Percentiles rank a stretch among this genome's conserved stretches.
These are phyloP conservation scores for Mucor saturninus DNA, from an alignment of 371 early-diverging fungal genomes.

Conservation along the genomic window DNA sequence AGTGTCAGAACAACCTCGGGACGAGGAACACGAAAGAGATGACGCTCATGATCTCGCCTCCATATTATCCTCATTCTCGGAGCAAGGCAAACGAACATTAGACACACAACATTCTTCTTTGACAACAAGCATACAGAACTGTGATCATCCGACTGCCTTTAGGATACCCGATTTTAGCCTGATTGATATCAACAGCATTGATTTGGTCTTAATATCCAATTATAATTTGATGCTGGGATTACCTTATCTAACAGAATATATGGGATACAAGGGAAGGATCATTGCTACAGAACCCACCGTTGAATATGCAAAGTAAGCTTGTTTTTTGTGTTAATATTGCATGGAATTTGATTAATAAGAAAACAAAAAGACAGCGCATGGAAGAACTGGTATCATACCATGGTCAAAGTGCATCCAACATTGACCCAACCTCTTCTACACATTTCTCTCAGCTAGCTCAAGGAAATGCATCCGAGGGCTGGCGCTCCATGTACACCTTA, in stretches of 20 bases:
- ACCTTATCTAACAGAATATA: conserved; percentile 85
- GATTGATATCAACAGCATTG: conserved; percentile 65
- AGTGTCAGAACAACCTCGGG: conserved; percentile 13
- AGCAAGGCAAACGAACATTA: conserved; percentile 26
- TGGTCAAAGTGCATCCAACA: conserved; percentile 36
- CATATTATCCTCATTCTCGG: conserved; percentile 18
- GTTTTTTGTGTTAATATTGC: background rate
- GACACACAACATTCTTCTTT: conserved; percentile 24
- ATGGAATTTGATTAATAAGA: too few relatives aligned
- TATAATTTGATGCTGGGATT: conserved; percentile 75
- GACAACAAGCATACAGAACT: conserved; percentile 13
- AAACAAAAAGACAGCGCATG: conserved; percentile 57
- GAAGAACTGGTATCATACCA: conserved; percentile 67
- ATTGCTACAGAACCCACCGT: conserved; percentile 19
- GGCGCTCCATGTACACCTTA: conserved; percentile 59
- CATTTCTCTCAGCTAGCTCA: conserved; percentile 27
- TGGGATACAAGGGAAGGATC: conserved; percentile 75
- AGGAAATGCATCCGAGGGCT: conserved; percentile 26
- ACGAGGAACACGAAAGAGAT: background rate
- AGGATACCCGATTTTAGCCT: conserved; percentile 55
- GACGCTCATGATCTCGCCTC: conserved; percentile 12
- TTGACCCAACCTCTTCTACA: conserved; percentile 27
- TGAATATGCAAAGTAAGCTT: conserved; percentile 6
- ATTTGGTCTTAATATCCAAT: conserved; percentile 80
- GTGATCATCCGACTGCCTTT: conserved; percentile 44